Evolutionary conservation across 352 stramenopile genomes (phyloP).

Genomic region (Pythium diclinum): DNA sequence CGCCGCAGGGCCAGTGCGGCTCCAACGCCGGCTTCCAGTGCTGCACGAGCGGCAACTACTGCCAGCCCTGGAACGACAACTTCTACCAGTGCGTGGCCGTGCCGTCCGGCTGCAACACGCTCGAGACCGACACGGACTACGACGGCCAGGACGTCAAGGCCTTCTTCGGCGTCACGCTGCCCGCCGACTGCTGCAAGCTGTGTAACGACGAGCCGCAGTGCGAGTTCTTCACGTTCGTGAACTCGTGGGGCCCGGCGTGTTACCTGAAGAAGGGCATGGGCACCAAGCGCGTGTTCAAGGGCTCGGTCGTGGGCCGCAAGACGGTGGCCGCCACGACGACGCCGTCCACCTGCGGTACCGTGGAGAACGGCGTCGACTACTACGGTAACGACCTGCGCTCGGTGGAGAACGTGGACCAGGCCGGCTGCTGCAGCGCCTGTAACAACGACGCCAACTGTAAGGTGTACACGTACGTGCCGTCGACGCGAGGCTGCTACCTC

Average conservation of each 20-base stretch:
- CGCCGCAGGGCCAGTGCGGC: neutral
- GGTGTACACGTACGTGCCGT: conserved; percentile 8
- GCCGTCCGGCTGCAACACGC: conserved; percentile 9
- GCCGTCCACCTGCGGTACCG: conserved; percentile 31
- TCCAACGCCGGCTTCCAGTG: conserved; percentile 10
- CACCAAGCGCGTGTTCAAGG: conserved; percentile 23
- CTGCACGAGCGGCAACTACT: conserved; percentile 15
- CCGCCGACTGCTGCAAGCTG: conserved; percentile 36
- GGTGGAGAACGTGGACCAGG: neutral
- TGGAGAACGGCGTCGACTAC: conserved; percentile 53
- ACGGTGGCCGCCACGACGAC: conserved; percentile 28
- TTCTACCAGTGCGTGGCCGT: conserved; percentile 13
- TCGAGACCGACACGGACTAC: conserved; percentile 22
- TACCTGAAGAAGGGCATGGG: conserved; percentile 43
- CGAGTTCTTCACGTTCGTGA: conserved; percentile 52
- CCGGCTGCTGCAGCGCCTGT: neutral
- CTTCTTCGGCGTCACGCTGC: neutral
- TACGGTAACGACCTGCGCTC: conserved; percentile 11
- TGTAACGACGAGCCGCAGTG: conserved; percentile 39
- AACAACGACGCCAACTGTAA: conserved; percentile 36
- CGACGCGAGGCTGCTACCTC: conserved; percentile 29
- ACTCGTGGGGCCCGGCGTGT: conserved; percentile 45
- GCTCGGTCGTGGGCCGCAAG: conserved; percentile 24
- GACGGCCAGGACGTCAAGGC: neutral
- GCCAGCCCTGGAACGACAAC: conserved; percentile 14